Percentiles rank a stretch among this genome's conserved stretches.
These are phyloP conservation scores for Colletotrichum lentis DNA, from an alignment of 2,329 filamentous ascomycete genomes.

Conservation along the genomic window DNA sequence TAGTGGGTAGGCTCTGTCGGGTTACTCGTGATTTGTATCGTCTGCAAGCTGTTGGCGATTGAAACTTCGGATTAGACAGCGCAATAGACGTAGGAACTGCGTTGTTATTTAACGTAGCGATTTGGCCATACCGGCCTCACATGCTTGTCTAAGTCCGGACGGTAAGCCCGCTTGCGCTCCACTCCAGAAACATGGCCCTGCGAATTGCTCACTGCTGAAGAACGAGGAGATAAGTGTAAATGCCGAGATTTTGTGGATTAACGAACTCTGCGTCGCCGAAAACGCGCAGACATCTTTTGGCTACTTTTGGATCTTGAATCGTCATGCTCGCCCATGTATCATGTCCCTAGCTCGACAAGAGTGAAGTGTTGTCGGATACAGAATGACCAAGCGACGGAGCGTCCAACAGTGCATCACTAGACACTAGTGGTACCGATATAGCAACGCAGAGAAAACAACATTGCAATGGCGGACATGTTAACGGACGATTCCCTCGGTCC, in stretches of 20 bases:
- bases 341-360: not conserved
- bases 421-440: not conserved
- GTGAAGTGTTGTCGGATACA: not conserved
- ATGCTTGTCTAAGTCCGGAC: no score
- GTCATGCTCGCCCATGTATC: not conserved
- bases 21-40: no score
- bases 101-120: no score
- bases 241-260: not conserved
- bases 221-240: conserved; percentile 6
- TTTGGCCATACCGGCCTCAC: no score
- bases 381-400: no score
- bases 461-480: not conserved
- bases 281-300: no score
- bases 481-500: conserved; percentile 6
- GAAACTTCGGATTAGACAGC: no score
- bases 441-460: not conserved
- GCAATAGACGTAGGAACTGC: no score
- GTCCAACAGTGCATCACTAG: not conserved
- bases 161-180: no score
- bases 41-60: no score
- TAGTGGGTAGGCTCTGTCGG: not conserved
- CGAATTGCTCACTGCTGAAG: not conserved
- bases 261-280: not conserved
- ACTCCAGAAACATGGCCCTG: no score
- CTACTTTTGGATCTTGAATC: not conserved